Conservation (phyloP, 192 early-diverging fungal species). For the Gaertneriomyces sp. region DNA sequence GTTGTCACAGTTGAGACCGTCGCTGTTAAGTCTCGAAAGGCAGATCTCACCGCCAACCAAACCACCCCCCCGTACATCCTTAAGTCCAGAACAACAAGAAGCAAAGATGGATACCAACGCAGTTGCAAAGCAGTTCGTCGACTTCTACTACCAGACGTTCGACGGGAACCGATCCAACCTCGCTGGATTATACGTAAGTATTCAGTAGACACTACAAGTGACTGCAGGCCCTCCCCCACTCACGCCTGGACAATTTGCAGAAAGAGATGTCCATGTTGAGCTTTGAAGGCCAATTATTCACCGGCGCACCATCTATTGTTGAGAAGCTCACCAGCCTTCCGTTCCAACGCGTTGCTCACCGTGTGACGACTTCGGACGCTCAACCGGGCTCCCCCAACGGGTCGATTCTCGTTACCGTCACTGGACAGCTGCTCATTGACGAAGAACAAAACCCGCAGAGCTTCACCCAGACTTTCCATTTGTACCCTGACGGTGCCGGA, state of each 20-base stretch:
- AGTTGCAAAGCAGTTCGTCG: conserved; percentile 69
- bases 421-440: conserved; percentile 83
- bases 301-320: conserved; percentile 62
- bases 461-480: conserved; percentile 84
- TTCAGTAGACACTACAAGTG: not conserved
- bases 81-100: too few relatives aligned
- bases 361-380: conserved; percentile 72
- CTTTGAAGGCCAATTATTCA: conserved; percentile 72
- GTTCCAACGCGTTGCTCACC: conserved; percentile 71
- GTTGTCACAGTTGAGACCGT: too few relatives aligned
- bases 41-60: too few relatives aligned
- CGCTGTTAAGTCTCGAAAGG: too few relatives aligned
- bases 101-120: conserved; percentile 6
- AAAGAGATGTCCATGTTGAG: conserved; percentile 76
- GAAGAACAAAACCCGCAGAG: conserved; percentile 75
- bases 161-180: conserved; percentile 66
- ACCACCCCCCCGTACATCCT: too few relatives aligned
- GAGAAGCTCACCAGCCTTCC: conserved; percentile 79
- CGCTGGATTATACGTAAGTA: conserved; percentile 76
- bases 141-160: conserved; percentile 87
- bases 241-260: conserved; percentile 42
- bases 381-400: conserved; percentile 68
- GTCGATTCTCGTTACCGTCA: conserved; percentile 76
- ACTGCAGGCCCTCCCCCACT: not conserved
- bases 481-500: conserved; percentile 62